These are phyloP conservation scores for Aurantiochytrium sp. DNA, from an alignment of 108 stramenopile species.

Conservation along the genomic window DNA sequence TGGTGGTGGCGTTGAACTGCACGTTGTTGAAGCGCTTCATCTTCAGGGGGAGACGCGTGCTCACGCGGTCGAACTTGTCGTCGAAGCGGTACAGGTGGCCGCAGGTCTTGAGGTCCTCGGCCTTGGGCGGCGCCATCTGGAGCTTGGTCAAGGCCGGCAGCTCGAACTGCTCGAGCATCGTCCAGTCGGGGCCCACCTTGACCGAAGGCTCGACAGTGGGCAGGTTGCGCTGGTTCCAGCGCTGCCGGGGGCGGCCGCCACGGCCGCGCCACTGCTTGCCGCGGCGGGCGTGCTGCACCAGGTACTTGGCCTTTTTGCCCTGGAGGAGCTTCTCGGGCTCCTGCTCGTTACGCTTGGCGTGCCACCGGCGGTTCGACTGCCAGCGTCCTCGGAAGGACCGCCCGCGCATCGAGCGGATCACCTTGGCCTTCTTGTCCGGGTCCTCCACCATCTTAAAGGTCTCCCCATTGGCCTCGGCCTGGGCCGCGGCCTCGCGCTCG, in stretches of 20 bases:
- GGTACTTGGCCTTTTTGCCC: conserved; percentile 81
- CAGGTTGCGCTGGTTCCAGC: not conserved
- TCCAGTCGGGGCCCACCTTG: conserved; percentile 78
- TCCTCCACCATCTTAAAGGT: conserved; percentile 36
- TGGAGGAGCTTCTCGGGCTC: conserved; percentile 76
- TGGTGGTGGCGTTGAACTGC: conserved; percentile 90
- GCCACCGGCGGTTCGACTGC: conserved; percentile 55
- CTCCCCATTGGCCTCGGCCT: conserved; percentile 40
- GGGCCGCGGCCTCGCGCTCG: conserved; percentile 52
- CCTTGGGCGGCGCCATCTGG: conserved; percentile 33
- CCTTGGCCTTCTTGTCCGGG: conserved; percentile 41
- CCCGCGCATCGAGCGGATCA: conserved; percentile 7
- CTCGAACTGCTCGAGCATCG: conserved; percentile 78
- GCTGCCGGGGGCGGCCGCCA: conserved; percentile 32
- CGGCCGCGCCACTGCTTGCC: not conserved
- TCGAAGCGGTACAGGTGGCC: conserved; percentile 88
- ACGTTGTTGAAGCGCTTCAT: conserved; percentile 74
- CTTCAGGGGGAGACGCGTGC: conserved; percentile 62
- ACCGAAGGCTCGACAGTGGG: conserved; percentile 64
- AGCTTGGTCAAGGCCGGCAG: conserved; percentile 80
- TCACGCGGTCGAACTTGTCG: conserved; percentile 77
- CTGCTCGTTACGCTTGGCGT: conserved; percentile 69
- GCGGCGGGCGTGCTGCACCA: conserved; percentile 37
- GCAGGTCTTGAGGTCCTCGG: conserved; percentile 80
- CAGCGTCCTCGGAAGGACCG: not conserved